Evolutionary conservation across 345 rosid species (phyloP).

Genomic region (Sisymbrium altissimum): DNA sequence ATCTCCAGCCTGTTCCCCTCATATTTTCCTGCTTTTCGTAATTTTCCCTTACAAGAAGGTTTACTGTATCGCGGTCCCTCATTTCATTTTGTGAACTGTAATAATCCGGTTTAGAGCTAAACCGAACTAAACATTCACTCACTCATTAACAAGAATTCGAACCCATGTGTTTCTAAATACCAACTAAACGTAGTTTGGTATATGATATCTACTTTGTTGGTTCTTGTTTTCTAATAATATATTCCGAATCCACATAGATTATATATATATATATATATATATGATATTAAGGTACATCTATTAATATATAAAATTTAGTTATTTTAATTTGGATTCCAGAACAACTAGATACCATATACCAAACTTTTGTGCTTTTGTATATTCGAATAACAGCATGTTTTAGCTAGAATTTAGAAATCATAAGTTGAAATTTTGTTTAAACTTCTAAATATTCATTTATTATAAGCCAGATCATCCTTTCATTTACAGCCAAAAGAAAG

Average conservation of each 20-base stretch:
- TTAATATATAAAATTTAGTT: not conserved
- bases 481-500: not conserved
- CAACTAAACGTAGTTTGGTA: no score
- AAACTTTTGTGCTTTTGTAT: not conserved
- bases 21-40: not conserved
- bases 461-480: not conserved
- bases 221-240: not conserved
- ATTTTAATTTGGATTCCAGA: not conserved
- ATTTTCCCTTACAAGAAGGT: not conserved
- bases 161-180: no score
- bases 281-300: not conserved
- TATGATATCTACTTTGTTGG: no score
- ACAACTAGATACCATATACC: not conserved
- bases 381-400: not conserved
- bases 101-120: not conserved
- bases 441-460: not conserved
- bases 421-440: not conserved
- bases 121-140: not conserved
- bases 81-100: not conserved
- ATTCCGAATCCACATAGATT: not conserved
- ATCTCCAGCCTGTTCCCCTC: slow-evolving; percentile 16
- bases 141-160: not conserved
- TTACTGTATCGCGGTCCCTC: not conserved
- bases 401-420: not conserved
- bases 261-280: no score